These are phyloP conservation scores for Arthrobotrys sphaeroides DNA, from an alignment of 2,329 filamentous ascomycete genomes.

Conservation along the genomic window DNA sequence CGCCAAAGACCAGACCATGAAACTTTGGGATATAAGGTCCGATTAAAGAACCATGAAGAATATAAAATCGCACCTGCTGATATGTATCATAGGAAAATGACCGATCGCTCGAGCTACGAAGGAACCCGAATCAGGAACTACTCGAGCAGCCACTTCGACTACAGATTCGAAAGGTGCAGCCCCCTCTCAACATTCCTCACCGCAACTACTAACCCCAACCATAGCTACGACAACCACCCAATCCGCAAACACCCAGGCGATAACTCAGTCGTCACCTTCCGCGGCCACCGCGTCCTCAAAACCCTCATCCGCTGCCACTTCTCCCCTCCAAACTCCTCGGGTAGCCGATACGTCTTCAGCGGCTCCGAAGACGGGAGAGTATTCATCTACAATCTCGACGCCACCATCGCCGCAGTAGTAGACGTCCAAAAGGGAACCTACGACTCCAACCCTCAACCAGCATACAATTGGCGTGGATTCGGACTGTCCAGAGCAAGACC, in stretches of 20 bases:
- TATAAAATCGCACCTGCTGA: neutral
- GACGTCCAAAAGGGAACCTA: slow-evolving; percentile 78
- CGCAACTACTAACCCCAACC: neutral
- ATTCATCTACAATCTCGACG: slow-evolving; percentile 92
- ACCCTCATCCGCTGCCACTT: slow-evolving; percentile 97
- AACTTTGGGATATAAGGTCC: slow-evolving; percentile 79
- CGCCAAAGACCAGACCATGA: slow-evolving; percentile 95
- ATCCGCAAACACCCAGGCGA: slow-evolving; percentile 76
- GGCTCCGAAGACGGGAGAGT: slow-evolving; percentile 90
- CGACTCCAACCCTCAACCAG: slow-evolving; percentile 68
- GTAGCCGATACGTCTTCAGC: slow-evolving; percentile 91
- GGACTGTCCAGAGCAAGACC: slow-evolving; percentile 65
- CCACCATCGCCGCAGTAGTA: slow-evolving; percentile 78
- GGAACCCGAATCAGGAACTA: slow-evolving; percentile 55
- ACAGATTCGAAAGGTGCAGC: slow-evolving; percentile 72
- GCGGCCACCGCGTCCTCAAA: slow-evolving; percentile 85
- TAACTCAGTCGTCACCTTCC: slow-evolving; percentile 91
- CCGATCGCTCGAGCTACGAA: slow-evolving; percentile 54
- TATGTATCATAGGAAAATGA: slow-evolving; percentile 55
- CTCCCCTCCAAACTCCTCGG: slow-evolving; percentile 83
- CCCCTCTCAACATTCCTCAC: neutral
- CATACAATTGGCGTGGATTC: slow-evolving; percentile 67
- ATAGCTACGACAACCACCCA: slow-evolving; percentile 52
- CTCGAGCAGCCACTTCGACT: slow-evolving; percentile 72
- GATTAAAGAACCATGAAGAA: neutral